Conservation (phyloP, 441 rosid species). For the Mallotus japonicus region DNA sequence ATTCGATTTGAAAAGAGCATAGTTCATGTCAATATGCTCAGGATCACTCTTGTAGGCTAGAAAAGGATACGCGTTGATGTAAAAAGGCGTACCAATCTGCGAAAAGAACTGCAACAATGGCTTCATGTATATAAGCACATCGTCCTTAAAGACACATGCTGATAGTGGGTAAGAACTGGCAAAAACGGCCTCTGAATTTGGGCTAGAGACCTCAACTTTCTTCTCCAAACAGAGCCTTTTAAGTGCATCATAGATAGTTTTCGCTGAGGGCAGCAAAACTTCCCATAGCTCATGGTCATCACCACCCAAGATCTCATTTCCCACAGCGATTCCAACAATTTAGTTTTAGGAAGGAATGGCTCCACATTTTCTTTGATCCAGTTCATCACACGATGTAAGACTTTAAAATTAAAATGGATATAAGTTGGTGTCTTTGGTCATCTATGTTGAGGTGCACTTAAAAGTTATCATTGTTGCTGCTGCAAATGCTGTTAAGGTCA, state of each 20-base stretch:
- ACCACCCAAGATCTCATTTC: conserved; percentile 82
- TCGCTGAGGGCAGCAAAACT: conserved; percentile 68
- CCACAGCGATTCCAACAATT: conserved; percentile 72
- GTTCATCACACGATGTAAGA: conserved; percentile 70
- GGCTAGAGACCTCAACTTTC: conserved; percentile 62
- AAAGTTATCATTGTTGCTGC: too few species aligned
- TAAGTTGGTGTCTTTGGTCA: too few species aligned
- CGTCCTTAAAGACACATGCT: conserved; percentile 68
- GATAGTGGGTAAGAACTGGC: conserved; percentile 84
- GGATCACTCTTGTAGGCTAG: conserved; percentile 87
- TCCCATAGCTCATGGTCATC: conserved; percentile 58
- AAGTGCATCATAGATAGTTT: conserved; percentile 61
- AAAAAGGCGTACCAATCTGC: conserved; percentile 66
- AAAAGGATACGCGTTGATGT: conserved; percentile 87
- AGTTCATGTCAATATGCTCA: conserved; percentile 63
- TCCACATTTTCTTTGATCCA: conserved; percentile 85
- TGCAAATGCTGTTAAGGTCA: too few species aligned
- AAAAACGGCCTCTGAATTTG: conserved; percentile 92
- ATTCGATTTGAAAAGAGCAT: conserved; percentile 76
- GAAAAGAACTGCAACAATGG: conserved; percentile 66
- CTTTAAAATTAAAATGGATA: too few species aligned
- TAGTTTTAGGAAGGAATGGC: conserved; percentile 65
- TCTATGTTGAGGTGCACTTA: too few species aligned
- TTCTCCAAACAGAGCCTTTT: conserved; percentile 44
- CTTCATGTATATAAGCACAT: conserved; percentile 59